Evolutionary conservation across 805 yeast species (phyloP).

Genomic region (Hanseniaspora mollemarum): DNA sequence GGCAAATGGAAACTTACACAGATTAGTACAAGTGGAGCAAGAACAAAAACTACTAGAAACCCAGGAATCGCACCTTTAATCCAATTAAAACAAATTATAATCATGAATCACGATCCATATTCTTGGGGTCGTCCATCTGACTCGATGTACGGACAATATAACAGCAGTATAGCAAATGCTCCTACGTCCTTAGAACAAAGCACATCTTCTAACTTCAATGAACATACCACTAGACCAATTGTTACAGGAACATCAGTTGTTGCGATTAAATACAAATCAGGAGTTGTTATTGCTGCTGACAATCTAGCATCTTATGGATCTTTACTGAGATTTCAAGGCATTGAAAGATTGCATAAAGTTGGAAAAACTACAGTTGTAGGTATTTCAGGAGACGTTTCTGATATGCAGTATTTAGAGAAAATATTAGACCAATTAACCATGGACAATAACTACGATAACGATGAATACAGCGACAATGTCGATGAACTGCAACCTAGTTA

Average conservation of each 20-base stretch:
- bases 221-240: constrained; percentile 87
- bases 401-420: constrained; percentile 72
- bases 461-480: constrained; percentile 34
- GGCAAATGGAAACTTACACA: neutral
- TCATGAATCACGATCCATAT: constrained; percentile 90
- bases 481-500: constrained; percentile 69
- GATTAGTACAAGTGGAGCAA: neutral
- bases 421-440: constrained; percentile 66
- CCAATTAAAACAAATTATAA: neutral
- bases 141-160: constrained; percentile 70
- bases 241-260: constrained; percentile 95
- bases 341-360: constrained; percentile 74
- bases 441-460: constrained; percentile 66
- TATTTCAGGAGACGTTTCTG: constrained; percentile 86
- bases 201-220: constrained; percentile 53
- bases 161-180: constrained; percentile 53
- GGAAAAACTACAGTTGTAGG: constrained; percentile 87
- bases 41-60: neutral
- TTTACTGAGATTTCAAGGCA: constrained; percentile 68
- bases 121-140: constrained; percentile 93
- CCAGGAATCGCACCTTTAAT: neutral
- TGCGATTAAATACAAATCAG: constrained; percentile 79
- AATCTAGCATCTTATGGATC: constrained; percentile 90
- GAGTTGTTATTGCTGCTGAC: constrained; percentile 91
- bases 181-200: constrained; percentile 2